A percentile compares a stretch with the other conserved stretches of the same genome.
Evolutionary conservation across 768 basidiomycete species (phyloP).

Genomic region (Tylopilus subfusipes): DNA sequence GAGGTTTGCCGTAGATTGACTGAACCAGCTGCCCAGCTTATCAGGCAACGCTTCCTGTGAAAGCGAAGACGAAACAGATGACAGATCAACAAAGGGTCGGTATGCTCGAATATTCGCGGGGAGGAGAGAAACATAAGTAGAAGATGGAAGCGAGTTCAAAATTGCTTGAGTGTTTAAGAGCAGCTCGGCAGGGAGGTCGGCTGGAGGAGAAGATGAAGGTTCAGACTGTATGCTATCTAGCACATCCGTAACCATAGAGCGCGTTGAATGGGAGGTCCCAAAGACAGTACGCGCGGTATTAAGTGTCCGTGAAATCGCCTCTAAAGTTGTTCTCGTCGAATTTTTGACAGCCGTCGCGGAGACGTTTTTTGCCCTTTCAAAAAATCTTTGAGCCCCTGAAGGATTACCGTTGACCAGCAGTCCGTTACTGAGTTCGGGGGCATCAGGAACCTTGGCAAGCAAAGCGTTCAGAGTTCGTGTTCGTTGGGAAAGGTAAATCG

Average conservation of each 20-base stretch:
- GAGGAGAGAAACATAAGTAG: conserved; percentile 75
- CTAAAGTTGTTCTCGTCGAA: conserved; percentile 48
- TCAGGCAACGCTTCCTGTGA: conserved; percentile 40
- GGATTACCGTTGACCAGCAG: conserved; percentile 36
- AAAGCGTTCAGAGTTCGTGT: conserved; percentile 51
- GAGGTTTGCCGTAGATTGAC: conserved; percentile 45
- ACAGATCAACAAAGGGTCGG: conserved; percentile 79
- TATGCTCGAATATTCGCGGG: conserved; percentile 70
- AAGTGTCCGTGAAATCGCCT: conserved; percentile 57
- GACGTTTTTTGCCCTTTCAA: conserved; percentile 1
- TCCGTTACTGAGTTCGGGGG: conserved; percentile 30
- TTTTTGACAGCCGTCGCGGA: conserved; percentile 50
- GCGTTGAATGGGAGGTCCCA: conserved; percentile 31
- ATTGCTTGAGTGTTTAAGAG: conserved; percentile 65
- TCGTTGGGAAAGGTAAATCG: conserved; percentile 69
- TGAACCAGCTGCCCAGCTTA: conserved; percentile 64
- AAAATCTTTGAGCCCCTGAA: conserved; percentile 14
- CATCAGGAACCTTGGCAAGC: conserved; percentile 35
- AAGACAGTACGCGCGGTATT: conserved; percentile 57
- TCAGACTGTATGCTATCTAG: conserved; percentile 63
- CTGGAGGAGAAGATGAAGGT: conserved; percentile 22
- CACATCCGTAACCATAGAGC: conserved; percentile 53
- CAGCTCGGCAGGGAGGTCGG: conserved; percentile 46
- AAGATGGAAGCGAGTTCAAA: conserved; percentile 72
- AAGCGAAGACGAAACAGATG: conserved; percentile 53